Evolutionary conservation across 176 grass and related monocot genomes (phyloP), one percentile per base, ranked within the genome.

Genomic region (Avena atlantica): DNA sequence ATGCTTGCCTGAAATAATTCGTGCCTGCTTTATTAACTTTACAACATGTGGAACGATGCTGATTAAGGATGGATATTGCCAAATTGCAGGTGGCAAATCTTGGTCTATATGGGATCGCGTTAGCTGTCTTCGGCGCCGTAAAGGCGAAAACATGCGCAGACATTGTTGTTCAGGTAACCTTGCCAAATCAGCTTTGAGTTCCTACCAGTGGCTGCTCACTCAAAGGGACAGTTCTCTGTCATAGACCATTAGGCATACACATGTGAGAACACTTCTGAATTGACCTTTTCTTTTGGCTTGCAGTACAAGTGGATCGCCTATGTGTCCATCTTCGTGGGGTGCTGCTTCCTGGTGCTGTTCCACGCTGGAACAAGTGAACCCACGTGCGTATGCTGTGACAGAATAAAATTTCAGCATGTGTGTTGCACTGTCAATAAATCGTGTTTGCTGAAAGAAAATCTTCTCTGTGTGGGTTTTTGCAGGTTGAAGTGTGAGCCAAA

Each of bases 291-390:
- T 78, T 19, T 59, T 86, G 5, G 0, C 7, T 20, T 12, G 15
- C 83, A 92, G 93, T 95, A 95, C 36, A 88, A 83, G 49, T 95
- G 93, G 93, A 95, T 95, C 27, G 93, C 90, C 10, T 95, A 95
- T 62, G 3, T 90, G 70, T 88, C 93, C 68, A 95, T 95, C 72
- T 84, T 95, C 21, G 42, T 95, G 1, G 93, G 93, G 25, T 95
- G 93, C 80, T 90, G 88, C 69, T 90, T 95, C 78, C 67, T 95
- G 27, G 83, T 78, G 51, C 10, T 92, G 68, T 95, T 95, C 59
- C 79, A 92, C 83, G 29, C 24, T 60, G 88, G 90, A 74, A 95
- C 93, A 9, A 86, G 84, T 68, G 93, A 95, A 53, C 93, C 93
- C 4, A 85, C 66, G 93, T 94, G 88, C 3, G 93, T 92, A 90